Base-by-base conservation (phyloP, 2,329 filamentous ascomycete genomes). In the Zymoseptoria pseudotritici region DNA sequence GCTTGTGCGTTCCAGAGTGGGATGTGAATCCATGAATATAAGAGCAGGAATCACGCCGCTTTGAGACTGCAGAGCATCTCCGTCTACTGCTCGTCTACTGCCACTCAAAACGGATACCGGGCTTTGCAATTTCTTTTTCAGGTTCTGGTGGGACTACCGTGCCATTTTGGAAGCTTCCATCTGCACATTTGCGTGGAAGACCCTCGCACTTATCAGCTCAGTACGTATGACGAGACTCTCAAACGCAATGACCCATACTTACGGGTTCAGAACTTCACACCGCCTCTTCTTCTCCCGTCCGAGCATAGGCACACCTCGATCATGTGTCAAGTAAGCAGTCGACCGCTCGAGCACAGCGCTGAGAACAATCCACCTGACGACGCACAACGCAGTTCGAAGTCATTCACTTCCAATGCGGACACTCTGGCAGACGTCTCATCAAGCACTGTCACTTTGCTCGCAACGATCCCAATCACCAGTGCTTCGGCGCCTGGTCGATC, bases 401-500 rank as follows among this genome's bases (percentile, higher is more conserved):
- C 63, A 87, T 88, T 66, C 72, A 83, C 61, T 91, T 87, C 71
- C 67, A 69, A 21, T 92, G 88, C 76, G 79, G 79, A 29, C 87
- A 90, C 74, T 80, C 78, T 4, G 75, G 77, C 17, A 74, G 80
- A 24, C 82, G 84, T 20, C 77, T 89, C 29, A 84, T 86, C 69
- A 85, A 83, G 22, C 82, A 90, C 73, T 92, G 89, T 73, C 89
- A 91, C 74, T 86, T 85, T 65, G 87, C 88, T 5, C 85, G 89
- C 60, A 90, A 89, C 70, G 85, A 90, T 66, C 83, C 83, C 0
- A 79, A 82, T 62, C 87, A 91, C 71, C 79, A 84, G 66, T 91
- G 89, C 73, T 83, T 83, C 64, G 80, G 85, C 10, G 83, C 89
- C 58, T 86, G 88, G 75, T 83, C 83, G 49, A 79, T 89, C 61